Evolutionary conservation across 2,329 filamentous ascomycete genomes (phyloP), one percentile per base, ranked within the genome.

Genomic region (Xylariaceae sp.): DNA sequence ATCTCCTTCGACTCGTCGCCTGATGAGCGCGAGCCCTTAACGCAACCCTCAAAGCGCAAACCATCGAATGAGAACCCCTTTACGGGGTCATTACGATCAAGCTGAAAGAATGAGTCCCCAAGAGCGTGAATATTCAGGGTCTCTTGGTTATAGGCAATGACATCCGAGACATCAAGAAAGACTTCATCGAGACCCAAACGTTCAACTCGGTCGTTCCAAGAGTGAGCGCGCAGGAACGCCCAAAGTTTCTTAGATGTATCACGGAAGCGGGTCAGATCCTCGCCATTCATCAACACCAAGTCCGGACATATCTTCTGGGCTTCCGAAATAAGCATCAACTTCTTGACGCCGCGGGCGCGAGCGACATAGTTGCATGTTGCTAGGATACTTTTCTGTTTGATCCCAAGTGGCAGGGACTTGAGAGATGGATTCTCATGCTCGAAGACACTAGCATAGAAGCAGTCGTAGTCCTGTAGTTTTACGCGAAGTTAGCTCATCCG

Each of bases 351-450:
- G n/a, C 69, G 77, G 41, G 81, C 72, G 27, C 92, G 82, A 19
- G 92, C 92, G 62, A 87, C 88, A 66, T 97, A 97, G 68, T 97
- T 97, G 76, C 88, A 94, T 4, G 90, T 95, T 19, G 91, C 88
- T 33, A 93, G 76, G 44, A 96, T 95, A 63, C 90, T 88, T 68
- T 96, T 96, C 67, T 96, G 91, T 66, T 91, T 87, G 47, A 95
- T 82, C 27, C 89, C 91, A 25, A 97, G 72, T 6, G 90, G 88
- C 16, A 86, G 69, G 1, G 76, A 74, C 61, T 82, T 88, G 46
- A 96, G 72, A 2, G 76, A 71, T 1, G 90, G 88, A 54, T 86
- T 82, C 62, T 86, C 85, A 53, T 85, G 84, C 68, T 96, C 90
- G 55, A 93, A 85, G 7, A 93, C 90, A 40, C 89, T 88, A 19